A percentile compares a stretch with the other conserved stretches of the same genome.
Evolutionary conservation across 805 yeast species (phyloP).

Genomic region (Monosporozyma solicola): DNA sequence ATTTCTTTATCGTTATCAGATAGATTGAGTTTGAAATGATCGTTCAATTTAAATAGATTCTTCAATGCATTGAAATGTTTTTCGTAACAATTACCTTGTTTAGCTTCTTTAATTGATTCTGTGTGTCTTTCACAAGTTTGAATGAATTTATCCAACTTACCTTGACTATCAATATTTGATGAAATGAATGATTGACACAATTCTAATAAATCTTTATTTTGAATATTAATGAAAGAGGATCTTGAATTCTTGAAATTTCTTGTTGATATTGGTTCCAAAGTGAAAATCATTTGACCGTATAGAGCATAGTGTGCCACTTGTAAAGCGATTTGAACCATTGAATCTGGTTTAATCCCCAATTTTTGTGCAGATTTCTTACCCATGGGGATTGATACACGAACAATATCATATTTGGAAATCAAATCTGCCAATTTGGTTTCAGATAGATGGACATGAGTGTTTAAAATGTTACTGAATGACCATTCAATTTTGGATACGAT

Average conservation of each 20-base stretch:
- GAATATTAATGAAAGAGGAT: slow-evolving; percentile 61
- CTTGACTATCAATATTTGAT: slow-evolving; percentile 39
- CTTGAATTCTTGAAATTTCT: slow-evolving; percentile 59
- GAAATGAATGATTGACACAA: slow-evolving; percentile 58
- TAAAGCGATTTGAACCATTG: slow-evolving; percentile 81
- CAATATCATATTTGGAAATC: slow-evolving; percentile 70
- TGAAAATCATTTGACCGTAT: slow-evolving; percentile 81
- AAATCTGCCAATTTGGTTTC: slow-evolving; percentile 84
- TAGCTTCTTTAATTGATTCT: slow-evolving; percentile 39
- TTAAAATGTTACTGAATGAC: slow-evolving; percentile 31
- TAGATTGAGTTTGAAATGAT: slow-evolving; percentile 29
- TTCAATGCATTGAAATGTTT: slow-evolving; percentile 60
- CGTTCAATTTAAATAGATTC: slow-evolving; percentile 39
- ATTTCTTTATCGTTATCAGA: slow-evolving; percentile 17
- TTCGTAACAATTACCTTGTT: slow-evolving; percentile 61
- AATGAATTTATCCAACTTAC: slow-evolving; percentile 32
- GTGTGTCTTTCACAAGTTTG: slow-evolving; percentile 47
- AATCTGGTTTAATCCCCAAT: slow-evolving; percentile 81
- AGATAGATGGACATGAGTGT: slow-evolving; percentile 57
- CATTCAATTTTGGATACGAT: slow-evolving; percentile 28
- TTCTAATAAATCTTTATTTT: slow-evolving; percentile 42
- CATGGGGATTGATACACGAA: slow-evolving; percentile 63
- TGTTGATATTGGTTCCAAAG: slow-evolving; percentile 84
- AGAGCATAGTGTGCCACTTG: slow-evolving; percentile 87
- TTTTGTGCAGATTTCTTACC: slow-evolving; percentile 71